Evolutionary conservation across 2,329 filamentous ascomycete genomes (phyloP), one percentile per base, ranked within the genome.

Genomic region (Ophiocordyceps camponoti-floridani): DNA sequence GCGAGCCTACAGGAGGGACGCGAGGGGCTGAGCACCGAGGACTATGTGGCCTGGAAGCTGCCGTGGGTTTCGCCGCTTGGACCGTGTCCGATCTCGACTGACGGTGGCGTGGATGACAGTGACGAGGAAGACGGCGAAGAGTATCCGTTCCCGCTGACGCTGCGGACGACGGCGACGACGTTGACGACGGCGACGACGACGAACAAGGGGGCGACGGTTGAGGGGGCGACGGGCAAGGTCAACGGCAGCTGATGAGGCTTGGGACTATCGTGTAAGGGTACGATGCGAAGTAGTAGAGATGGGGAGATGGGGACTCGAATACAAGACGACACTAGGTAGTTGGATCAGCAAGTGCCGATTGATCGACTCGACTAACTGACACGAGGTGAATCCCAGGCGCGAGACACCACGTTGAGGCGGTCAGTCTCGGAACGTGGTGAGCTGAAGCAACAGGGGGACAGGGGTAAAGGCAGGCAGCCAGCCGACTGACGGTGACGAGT

Each of bases 1-100:
- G 91, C 87, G 27, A 94, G 86, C 53, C 69, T 98, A 46, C 91
- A 96, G 64, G 91, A 98, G 64, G 86, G 87, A 41, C 82, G 82
- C 40, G 91, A 98, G 62, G 88, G 89, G 1, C 66, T 98, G 53
- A 91, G 74, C 66, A 96, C 91, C 0, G 91, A 98, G 64, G 91
- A 98, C 59, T 96, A 98, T 62, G 86, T 96, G 56, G 84, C 89
- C 30, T 98, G 91, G 91, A 94, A 93, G 66, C 69, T 96, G 47
- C 91, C 89, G 83, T 96, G 75, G 82, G 88, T 87, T 23, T 23
- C 23, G 23, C 23, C 23, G 23, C 23, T 23, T 23, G 23, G 23
- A 23, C 23, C 23, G 23, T 23, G 23, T 35, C 5, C 14, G 6
- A 14, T 14, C 2, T 12, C 13, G 35, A 27, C 40, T 47, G 40